A percentile compares a stretch with the other conserved stretches of the same genome.
phyloP scores from a whole-genome alignment of 805 yeast genomes.

The Wickerhamomyces chambardii region DNA sequence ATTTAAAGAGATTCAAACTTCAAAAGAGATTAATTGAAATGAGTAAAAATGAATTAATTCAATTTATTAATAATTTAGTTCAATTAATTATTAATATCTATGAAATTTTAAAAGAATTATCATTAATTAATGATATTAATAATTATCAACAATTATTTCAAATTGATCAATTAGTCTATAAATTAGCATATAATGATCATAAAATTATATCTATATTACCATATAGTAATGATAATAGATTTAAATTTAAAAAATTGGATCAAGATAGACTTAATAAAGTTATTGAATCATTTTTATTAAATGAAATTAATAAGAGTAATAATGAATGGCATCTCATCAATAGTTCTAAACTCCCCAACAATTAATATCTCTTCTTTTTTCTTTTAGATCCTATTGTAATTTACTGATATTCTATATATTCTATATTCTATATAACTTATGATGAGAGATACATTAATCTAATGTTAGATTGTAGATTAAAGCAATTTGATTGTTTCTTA shows the following conservation, averaged over 20 bases:
- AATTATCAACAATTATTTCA: slow-evolving; percentile 7
- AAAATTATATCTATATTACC: too few relatives aligned
- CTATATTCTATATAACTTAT: too few relatives aligned
- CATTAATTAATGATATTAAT: slow-evolving; percentile 5
- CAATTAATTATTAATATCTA: slow-evolving; percentile 9
- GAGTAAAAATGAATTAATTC: slow-evolving; percentile 6
- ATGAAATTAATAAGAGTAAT: slow-evolving; percentile 8
- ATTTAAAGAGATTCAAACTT: too few relatives aligned
- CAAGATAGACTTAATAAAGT: slow-evolving; percentile 2
- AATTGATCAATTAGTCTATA: slow-evolving; percentile 14
- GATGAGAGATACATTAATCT: too few relatives aligned
- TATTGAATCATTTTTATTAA: slow-evolving; percentile 1
- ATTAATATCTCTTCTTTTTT: too few relatives aligned
- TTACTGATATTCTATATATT: too few relatives aligned
- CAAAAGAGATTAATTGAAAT: slow-evolving; percentile 7
- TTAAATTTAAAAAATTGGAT: slow-evolving; percentile 1
- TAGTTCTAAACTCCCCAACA: too few relatives aligned
- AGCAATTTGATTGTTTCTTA: too few relatives aligned
- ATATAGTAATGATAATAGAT: too few relatives aligned
- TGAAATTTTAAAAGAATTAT: slow-evolving; percentile 5
- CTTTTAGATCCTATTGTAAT: too few relatives aligned
- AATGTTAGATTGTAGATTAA: too few relatives aligned
- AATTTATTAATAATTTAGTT: slow-evolving; percentile 6
- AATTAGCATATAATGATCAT: slow-evolving; percentile 12
- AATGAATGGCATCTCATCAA: slow-evolving; percentile 18